Percentiles rank a stretch among this genome's conserved stretches.
phyloP scores from a whole-genome alignment of 2,329 filamentous ascomycete genomes.

The Fusarium miscanthi region DNA sequence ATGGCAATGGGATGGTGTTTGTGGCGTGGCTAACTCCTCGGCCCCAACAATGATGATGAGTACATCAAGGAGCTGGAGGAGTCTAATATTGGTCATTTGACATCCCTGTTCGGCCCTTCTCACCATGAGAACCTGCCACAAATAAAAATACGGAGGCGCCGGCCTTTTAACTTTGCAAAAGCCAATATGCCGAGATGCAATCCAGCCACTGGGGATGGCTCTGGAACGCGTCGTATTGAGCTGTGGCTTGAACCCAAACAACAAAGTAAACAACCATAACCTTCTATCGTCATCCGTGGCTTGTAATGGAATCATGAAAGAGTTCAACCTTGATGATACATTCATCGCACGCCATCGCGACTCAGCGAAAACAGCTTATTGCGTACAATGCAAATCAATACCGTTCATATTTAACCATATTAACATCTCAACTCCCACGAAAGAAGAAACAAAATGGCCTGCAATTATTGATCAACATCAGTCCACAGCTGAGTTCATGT shows the following conservation, averaged over 20 bases:
- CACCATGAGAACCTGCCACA: neutral
- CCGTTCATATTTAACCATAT: neutral
- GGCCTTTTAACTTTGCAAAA: neutral
- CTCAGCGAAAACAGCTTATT: neutral
- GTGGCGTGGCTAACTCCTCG: no score
- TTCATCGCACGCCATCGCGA: rapidly evolving
- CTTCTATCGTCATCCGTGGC: rapidly evolving
- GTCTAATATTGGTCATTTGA: neutral
- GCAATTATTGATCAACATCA: neutral
- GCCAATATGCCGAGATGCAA: neutral
- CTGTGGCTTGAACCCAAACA: neutral
- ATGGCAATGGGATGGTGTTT: no score
- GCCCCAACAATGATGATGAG: neutral
- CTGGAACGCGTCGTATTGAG: neutral
- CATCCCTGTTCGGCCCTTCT: neutral
- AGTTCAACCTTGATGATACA: neutral
- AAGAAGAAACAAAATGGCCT: rapidly evolving
- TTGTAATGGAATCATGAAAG: neutral
- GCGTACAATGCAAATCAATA: neutral
- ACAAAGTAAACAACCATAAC: rapidly evolving
- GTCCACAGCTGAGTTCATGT: rapidly evolving
- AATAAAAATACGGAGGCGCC: neutral
- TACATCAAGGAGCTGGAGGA: neutral
- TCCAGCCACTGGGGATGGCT: neutral
- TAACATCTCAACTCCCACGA: neutral